A percentile compares a stretch with the other conserved stretches of the same genome.
phyloP scores from a whole-genome alignment of 208 protist genomes.

The Crithidia thermophila region DNA sequence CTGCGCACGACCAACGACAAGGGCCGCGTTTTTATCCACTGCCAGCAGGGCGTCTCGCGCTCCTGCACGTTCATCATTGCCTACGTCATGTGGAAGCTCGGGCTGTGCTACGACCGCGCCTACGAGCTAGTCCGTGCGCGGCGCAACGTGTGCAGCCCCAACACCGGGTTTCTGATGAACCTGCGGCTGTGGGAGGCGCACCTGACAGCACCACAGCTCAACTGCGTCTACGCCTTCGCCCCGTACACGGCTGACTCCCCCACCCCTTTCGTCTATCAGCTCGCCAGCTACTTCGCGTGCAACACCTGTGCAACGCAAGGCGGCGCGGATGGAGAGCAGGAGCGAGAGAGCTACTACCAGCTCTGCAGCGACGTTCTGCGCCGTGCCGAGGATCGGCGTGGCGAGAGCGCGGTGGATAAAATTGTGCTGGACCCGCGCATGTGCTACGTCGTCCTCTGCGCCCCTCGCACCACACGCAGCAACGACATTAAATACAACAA shows the following conservation, averaged over 20 bases:
- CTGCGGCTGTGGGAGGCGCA: conserved; percentile 78
- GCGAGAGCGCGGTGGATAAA: background rate
- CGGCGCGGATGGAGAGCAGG: background rate
- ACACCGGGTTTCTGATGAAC: conserved; percentile 92
- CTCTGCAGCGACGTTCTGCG: conserved; percentile 30
- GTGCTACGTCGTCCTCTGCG: conserved; percentile 63
- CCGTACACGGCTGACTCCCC: conserved; percentile 51
- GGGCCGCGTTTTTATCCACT: conserved; percentile 93
- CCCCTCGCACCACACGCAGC: conserved; percentile 18
- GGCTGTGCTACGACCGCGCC: conserved; percentile 80
- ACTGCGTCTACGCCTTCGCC: conserved; percentile 61
- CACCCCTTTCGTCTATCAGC: conserved; percentile 66
- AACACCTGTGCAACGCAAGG: conserved; percentile 3
- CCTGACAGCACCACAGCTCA: conserved; percentile 48
- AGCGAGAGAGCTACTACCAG: conserved; percentile 16
- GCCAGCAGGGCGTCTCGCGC: conserved; percentile 94
- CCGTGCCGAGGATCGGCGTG: conserved; percentile 4
- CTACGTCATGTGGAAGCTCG: conserved; percentile 92
- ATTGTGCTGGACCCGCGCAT: conserved; percentile 57
- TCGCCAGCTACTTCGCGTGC: conserved; percentile 44
- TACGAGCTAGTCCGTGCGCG: conserved; percentile 76
- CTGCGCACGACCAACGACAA: conserved; percentile 16
- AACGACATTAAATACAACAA: background rate
- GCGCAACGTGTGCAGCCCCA: conserved; percentile 86
- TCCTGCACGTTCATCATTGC: conserved; percentile 90